Percentiles rank a stretch among this genome's conserved stretches.
Evolutionary conservation across 208 protist genomes (phyloP).

Genomic region (Leishmania amazonensis): DNA sequence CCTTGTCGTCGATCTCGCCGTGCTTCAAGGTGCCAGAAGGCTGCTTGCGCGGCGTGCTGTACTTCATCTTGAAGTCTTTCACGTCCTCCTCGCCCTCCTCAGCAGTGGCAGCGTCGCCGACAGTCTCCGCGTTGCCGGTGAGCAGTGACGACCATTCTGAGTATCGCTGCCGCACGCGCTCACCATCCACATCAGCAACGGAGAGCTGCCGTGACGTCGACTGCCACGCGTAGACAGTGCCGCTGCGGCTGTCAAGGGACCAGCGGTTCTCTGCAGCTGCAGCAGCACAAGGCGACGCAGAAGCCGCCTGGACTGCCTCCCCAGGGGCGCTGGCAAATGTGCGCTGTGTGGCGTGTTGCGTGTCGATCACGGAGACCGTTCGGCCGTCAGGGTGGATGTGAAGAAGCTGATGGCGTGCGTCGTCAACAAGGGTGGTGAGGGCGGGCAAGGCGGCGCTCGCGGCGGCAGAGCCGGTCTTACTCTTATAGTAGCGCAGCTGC

Average conservation of each 20-base stretch:
- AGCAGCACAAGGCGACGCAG: not conserved
- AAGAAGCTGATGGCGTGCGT: constrained; percentile 39
- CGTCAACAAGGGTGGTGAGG: constrained; percentile 32
- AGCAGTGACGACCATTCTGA: constrained; percentile 57
- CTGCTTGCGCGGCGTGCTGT: constrained; percentile 72
- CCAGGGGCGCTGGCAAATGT: constrained; percentile 9
- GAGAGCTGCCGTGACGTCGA: constrained; percentile 31
- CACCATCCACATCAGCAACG: constrained; percentile 53
- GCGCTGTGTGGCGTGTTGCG: constrained; percentile 16
- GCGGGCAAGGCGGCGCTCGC: not conserved
- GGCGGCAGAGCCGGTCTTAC: not conserved
- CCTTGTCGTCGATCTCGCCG: constrained; percentile 87
- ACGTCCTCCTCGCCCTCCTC: constrained; percentile 30
- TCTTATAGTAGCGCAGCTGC: constrained; percentile 30
- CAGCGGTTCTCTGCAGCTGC: not conserved
- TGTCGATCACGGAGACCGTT: constrained; percentile 26
- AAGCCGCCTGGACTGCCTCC: not conserved
- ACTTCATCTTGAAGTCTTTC: constrained; percentile 63
- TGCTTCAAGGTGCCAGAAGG: constrained; percentile 85
- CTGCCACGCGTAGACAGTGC: constrained; percentile 40
- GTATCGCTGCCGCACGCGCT: constrained; percentile 68
- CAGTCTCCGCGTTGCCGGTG: constrained; percentile 39
- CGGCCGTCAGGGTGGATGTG: constrained; percentile 13
- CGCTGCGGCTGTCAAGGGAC: constrained; percentile 24
- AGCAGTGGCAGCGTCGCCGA: constrained; percentile 38